Conservation (phyloP, 2,329 filamentous ascomycete species). For the Alternaria sp. region DNA sequence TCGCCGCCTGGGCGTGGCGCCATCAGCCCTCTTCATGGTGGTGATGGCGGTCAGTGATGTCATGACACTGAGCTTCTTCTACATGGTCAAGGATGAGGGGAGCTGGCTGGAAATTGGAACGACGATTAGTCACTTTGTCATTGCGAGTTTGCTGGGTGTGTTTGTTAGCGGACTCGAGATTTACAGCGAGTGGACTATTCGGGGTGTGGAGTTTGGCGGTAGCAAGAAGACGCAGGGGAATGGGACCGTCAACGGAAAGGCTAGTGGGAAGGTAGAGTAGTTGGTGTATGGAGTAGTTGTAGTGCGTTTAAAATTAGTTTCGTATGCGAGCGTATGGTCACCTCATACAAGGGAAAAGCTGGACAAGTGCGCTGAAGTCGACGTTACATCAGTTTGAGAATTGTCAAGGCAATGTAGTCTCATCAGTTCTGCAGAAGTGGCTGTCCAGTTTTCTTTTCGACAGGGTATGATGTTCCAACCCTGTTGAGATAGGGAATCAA, state of each 20-base stretch:
- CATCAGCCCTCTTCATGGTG: conserved; percentile 86
- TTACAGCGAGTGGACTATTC: conserved; percentile 81
- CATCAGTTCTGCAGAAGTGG: background rate
- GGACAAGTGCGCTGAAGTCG: background rate
- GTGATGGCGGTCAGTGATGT: conserved; percentile 90
- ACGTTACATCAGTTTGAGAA: background rate
- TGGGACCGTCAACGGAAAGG: background rate
- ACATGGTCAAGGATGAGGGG: conserved; percentile 94
- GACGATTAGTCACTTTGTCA: conserved; percentile 93
- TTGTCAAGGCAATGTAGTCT: background rate
- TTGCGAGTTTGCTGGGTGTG: conserved; percentile 85
- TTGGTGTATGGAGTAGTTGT: background rate
- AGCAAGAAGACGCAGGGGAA: conserved; percentile 16
- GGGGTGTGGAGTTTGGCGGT: conserved; percentile 72
- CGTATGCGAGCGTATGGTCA: background rate
- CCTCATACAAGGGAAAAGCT: background rate
- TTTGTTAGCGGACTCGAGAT: conserved; percentile 90
- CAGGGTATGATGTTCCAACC: background rate
- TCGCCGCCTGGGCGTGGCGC: conserved; percentile 79
- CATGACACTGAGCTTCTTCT: conserved; percentile 95
- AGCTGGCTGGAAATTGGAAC: conserved; percentile 98
- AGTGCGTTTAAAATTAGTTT: background rate
- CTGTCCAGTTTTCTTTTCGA: background rate
- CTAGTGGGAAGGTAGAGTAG: conserved; percentile 7
- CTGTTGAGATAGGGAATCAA: background rate